Percentiles rank a stretch among this genome's conserved stretches.
Evolutionary conservation across 2,329 filamentous ascomycete species (phyloP).

Genomic region (Phaeosphaeria sp.): DNA sequence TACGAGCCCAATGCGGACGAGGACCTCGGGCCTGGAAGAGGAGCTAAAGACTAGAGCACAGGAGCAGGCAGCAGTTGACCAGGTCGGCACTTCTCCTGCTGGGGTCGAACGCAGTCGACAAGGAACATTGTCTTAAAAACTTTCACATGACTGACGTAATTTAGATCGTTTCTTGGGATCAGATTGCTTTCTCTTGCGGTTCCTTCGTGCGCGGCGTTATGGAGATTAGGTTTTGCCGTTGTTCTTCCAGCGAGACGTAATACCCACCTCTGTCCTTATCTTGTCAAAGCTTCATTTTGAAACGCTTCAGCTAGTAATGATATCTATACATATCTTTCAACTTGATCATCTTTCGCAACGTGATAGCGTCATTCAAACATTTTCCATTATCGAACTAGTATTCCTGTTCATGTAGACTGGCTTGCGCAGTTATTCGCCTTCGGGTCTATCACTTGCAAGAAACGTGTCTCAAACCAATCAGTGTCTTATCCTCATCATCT

Average conservation of each 20-base stretch:
- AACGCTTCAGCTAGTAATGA: not conserved
- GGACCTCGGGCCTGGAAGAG: slow-evolving; percentile 35
- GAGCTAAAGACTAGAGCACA: slow-evolving; percentile 26
- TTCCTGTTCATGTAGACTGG: too few species aligned
- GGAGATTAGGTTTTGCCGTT: not conserved
- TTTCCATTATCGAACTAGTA: too few species aligned
- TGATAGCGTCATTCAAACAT: not conserved
- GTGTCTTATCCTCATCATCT: too few species aligned
- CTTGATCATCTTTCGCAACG: not conserved
- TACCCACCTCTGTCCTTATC: not conserved
- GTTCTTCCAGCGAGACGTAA: not conserved
- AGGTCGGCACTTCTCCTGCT: slow-evolving; percentile 39
- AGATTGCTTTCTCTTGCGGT: not conserved
- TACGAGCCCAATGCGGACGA: slow-evolving; percentile 43
- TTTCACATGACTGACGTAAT: not conserved
- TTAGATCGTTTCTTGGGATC: not conserved
- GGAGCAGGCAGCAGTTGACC: slow-evolving; percentile 22
- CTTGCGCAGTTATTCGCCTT: too few species aligned
- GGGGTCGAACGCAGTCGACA: slow-evolving; percentile 35
- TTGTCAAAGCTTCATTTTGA: not conserved
- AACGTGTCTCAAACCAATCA: too few species aligned
- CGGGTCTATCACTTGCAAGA: too few species aligned
- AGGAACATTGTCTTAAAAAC: slow-evolving; percentile 34
- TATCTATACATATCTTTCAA: not conserved
- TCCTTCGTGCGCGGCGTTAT: not conserved